Percentiles rank a stretch among this genome's conserved stretches.
Conservation (phyloP, 225 moss, liverwort and hornwort species). For the Rhytidiadelphus loreus region DNA sequence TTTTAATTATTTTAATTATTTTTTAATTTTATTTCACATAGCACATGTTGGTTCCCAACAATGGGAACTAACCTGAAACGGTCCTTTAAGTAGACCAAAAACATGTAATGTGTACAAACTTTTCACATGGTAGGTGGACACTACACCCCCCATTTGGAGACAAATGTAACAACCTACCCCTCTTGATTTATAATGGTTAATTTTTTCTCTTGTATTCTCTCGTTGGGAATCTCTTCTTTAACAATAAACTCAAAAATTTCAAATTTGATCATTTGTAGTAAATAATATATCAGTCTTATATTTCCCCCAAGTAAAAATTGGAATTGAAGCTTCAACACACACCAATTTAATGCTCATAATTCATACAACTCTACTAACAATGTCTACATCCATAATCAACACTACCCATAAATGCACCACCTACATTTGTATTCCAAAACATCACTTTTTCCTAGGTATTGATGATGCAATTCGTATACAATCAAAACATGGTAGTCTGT, state of each 20-base stretch:
- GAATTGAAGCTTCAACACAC: fast-evolving
- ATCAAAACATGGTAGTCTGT: fast-evolving
- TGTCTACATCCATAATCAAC: neutral
- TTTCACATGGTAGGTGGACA: fast-evolving
- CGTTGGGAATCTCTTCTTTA: neutral
- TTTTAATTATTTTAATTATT: too few species aligned
- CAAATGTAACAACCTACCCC: neutral
- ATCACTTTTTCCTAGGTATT: neutral
- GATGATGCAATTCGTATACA: neutral
- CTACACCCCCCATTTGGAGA: fast-evolving
- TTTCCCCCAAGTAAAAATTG: fast-evolving
- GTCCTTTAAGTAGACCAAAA: too few species aligned
- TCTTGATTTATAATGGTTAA: neutral
- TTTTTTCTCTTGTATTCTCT: neutral
- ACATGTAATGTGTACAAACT: too few species aligned
- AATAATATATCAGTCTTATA: neutral
- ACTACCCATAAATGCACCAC: neutral
- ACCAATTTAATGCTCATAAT: neutral
- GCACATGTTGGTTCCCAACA: too few species aligned
- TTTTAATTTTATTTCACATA: too few species aligned
- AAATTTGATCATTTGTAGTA: neutral
- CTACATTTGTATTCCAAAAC: neutral
- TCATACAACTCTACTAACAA: neutral
- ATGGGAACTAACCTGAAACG: too few species aligned
- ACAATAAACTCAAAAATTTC: too few species aligned